These are phyloP conservation scores for Corymbia calophylla DNA, from an alignment of 441 rosid genomes.

Conservation along the genomic window DNA sequence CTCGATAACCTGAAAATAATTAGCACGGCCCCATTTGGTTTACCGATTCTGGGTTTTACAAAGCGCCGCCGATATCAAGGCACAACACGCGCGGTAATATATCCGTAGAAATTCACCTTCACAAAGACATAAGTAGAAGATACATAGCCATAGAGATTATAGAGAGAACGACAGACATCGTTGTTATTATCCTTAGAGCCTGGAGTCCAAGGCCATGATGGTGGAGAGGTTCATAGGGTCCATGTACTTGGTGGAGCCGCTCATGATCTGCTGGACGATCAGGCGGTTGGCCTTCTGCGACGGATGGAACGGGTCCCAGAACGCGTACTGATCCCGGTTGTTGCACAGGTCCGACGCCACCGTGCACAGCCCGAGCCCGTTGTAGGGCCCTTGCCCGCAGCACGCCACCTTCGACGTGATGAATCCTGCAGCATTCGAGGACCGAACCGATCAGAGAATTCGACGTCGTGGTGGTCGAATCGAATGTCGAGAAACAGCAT, in stretches of 20 bases:
- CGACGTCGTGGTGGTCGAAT: neutral
- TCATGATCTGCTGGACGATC: slow-evolving; percentile 32
- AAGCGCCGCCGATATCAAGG: neutral
- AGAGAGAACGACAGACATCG: neutral
- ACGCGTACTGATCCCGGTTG: slow-evolving; percentile 33
- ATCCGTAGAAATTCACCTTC: neutral
- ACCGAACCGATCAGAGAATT: neutral
- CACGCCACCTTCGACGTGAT: slow-evolving; percentile 45
- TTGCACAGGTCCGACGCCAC: slow-evolving; percentile 34
- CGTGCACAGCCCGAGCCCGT: slow-evolving; percentile 53
- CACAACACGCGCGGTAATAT: too few species aligned
- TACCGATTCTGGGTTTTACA: neutral
- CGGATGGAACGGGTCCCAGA: slow-evolving; percentile 61
- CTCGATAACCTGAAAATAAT: neutral
- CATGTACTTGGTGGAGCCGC: slow-evolving; percentile 36
- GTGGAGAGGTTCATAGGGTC: slow-evolving; percentile 59
- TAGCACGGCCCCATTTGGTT: neutral
- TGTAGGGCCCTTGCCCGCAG: slow-evolving; percentile 60
- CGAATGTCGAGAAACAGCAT: neutral
- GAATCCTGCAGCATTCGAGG: slow-evolving; percentile 20
- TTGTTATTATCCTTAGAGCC: neutral
- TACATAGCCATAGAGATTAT: neutral
- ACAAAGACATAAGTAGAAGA: neutral
- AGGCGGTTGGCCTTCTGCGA: slow-evolving; percentile 44
- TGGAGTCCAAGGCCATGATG: slow-evolving; percentile 21